Conservation (phyloP, 768 basidiomycete species). For the Xerocomellus amylosporus region DNA sequence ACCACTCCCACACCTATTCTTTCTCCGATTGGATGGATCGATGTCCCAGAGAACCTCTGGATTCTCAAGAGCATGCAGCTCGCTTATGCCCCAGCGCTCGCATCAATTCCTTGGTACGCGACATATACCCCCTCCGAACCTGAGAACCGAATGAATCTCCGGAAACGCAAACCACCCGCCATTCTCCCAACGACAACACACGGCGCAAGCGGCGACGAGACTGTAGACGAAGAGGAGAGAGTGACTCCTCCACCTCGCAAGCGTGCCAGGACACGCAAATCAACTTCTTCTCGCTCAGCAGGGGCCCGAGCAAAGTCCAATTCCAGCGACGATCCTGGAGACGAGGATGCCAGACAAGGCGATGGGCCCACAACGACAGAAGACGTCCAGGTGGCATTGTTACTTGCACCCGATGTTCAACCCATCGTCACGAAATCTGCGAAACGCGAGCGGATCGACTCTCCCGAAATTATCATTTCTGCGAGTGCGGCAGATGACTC, state of each 20-base stretch:
- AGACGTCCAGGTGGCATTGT: conserved; percentile 4
- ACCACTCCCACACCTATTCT: conserved; percentile 32
- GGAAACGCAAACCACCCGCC: conserved; percentile 30
- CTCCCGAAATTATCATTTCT: conserved; percentile 10
- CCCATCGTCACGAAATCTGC: conserved; percentile 12
- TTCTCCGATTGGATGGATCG: conserved; percentile 37
- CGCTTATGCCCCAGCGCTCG: conserved; percentile 27
- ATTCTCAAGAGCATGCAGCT: conserved; percentile 32
- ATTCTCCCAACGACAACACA: conserved; percentile 18
- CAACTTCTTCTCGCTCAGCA: conserved; percentile 8
- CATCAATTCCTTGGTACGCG: conserved; percentile 28
- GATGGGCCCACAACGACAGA: not conserved
- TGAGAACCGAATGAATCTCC: conserved; percentile 33
- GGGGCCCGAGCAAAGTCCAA: conserved; percentile 5
- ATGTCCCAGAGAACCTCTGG: conserved; percentile 33
- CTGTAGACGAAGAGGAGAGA: conserved; percentile 30
- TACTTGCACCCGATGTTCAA: conserved; percentile 19
- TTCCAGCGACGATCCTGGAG: conserved; percentile 1
- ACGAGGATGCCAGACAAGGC: conserved; percentile 5
- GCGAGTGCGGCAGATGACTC: conserved; percentile 5
- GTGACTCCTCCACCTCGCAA: conserved; percentile 31
- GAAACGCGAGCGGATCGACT: conserved; percentile 24
- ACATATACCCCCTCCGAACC: conserved; percentile 31
- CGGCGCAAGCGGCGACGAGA: conserved; percentile 37
- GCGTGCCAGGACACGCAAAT: conserved; percentile 29